Percentiles rank a stretch among this genome's conserved stretches.
Evolutionary conservation across 2,329 filamentous ascomycete genomes (phyloP).

Genomic region (Cordyceps cicadae): DNA sequence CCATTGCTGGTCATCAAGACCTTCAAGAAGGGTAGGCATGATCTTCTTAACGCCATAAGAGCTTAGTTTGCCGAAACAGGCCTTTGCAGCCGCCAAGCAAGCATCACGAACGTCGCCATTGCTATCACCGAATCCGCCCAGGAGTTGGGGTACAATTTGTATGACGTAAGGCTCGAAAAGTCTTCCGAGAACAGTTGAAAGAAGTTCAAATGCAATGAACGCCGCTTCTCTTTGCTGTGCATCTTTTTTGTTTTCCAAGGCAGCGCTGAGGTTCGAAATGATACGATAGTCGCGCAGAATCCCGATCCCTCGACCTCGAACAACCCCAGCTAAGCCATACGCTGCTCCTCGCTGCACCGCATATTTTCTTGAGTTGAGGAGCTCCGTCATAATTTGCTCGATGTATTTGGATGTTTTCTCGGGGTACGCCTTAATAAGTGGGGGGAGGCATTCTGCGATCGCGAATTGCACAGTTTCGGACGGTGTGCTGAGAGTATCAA

Average conservation of each 20-base stretch:
- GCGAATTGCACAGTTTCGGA: slow-evolving; percentile 97
- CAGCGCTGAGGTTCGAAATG: slow-evolving; percentile 69
- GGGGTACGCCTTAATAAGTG: slow-evolving; percentile 73
- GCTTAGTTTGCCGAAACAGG: slow-evolving; percentile 85
- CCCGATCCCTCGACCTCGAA: slow-evolving; percentile 77
- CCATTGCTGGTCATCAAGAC: slow-evolving; percentile 93
- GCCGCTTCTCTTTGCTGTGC: slow-evolving; percentile 80
- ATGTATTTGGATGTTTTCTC: slow-evolving; percentile 75
- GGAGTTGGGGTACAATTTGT: slow-evolving; percentile 83
- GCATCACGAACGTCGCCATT: slow-evolving; percentile 87
- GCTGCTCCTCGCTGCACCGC: slow-evolving; percentile 88
- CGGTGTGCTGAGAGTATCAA: slow-evolving; percentile 83
- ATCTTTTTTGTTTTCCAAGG: slow-evolving; percentile 94
- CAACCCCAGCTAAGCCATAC: slow-evolving; percentile 85
- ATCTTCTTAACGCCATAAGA: slow-evolving; percentile 96
- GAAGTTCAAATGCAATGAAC: slow-evolving; percentile 80
- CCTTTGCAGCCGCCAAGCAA: slow-evolving; percentile 86
- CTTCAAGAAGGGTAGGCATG: slow-evolving; percentile 80
- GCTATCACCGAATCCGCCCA: slow-evolving; percentile 80
- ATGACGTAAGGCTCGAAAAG: slow-evolving; percentile 96
- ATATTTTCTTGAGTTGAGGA: slow-evolving; percentile 85
- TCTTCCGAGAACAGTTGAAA: slow-evolving; percentile 77
- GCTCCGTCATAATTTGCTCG: slow-evolving; percentile 67
- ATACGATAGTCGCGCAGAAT: slow-evolving; percentile 79
- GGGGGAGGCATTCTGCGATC: slow-evolving; percentile 86